These are phyloP conservation scores for Helotiales sp. DNA, from an alignment of 2,329 filamentous ascomycete species.

Conservation along the genomic window DNA sequence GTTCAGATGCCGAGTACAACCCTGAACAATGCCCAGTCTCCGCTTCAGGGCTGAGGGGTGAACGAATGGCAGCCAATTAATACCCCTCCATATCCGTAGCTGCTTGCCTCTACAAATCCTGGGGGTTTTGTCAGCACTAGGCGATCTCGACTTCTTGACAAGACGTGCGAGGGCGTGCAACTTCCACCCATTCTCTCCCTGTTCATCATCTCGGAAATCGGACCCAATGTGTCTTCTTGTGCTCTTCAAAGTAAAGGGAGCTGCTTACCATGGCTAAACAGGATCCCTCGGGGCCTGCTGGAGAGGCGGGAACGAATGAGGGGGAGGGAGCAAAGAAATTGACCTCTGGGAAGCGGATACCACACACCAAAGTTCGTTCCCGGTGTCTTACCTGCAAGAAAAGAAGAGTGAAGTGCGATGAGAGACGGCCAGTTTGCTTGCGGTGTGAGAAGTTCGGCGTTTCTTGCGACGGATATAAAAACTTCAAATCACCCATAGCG, in stretches of 20 bases:
- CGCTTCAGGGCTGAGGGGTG: background rate
- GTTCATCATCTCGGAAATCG: too few relatives aligned
- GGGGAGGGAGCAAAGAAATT: background rate
- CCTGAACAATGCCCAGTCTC: background rate
- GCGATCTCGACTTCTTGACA: too few relatives aligned
- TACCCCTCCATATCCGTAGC: background rate
- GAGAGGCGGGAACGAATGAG: background rate
- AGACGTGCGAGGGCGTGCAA: too few relatives aligned
- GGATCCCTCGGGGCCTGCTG: background rate
- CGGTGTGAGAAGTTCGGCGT: slow-evolving; percentile 5
- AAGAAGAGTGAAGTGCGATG: slow-evolving; percentile 12
- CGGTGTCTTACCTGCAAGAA: slow-evolving; percentile 11
- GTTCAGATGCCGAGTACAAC: too few relatives aligned
- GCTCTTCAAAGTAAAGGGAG: background rate
- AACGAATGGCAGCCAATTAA: too few relatives aligned
- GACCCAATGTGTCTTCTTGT: too few relatives aligned
- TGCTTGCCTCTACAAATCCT: background rate
- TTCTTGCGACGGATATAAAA: background rate
- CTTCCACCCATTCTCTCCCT: too few relatives aligned
- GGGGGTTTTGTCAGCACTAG: background rate
- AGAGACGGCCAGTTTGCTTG: slow-evolving; percentile 2
- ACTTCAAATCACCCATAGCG: background rate
- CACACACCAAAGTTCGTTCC: slow-evolving; percentile 8
- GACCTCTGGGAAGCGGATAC: background rate
- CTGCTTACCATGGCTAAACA: background rate